Base-by-base conservation (phyloP, 2,329 filamentous ascomycete genomes). In the Ophiostoma himal-ulmi region DNA sequence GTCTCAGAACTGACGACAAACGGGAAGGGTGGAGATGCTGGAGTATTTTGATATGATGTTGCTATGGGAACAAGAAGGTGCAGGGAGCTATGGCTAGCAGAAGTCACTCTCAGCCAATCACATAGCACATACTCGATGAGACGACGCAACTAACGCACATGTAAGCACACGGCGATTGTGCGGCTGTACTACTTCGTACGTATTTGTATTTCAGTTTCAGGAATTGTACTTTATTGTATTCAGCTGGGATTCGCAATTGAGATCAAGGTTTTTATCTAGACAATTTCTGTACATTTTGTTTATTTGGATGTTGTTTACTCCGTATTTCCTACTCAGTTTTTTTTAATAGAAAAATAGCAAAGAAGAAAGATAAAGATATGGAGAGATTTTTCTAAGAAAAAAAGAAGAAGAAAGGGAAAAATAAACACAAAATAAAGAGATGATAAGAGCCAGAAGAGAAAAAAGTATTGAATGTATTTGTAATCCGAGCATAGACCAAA, bases 21-120 rank as follows among this genome's bases (percentile, higher is more conserved):
- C 57, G 57, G 57, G 57, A 62, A 62, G 57, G 52, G 57, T 62
- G 57, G 57, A 62, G 57, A 62, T 62, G 14, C n/a, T 34, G 57
- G 57, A 62, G 57, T 62, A 62, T 62, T 71, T 69, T 71, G 70
- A 60, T 68, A 34, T 54, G 68, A 8, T 22, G 70, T 71, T 71
- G 70, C 70, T 36, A 67, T 30, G 48, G 44, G 48, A 39, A 71
- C 62, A 5, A 36, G 13, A n/a, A 8, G 20, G 52, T 48, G 44
- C 44, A 48, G 62, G 70, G 62, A 37, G 60, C 34, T 34, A 13
- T 20, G 70, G 7, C 14, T 5, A 2, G 13, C 1, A 41, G 36
- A 26, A 26, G 52, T 11, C n/a, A 54, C 3, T 57, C 3, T 13
- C n/a, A 17, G 41, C 70, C 70, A 71, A 71, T 71, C 67, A 69